Base-by-base conservation (phyloP, 495 filamentous ascomycete genomes). In the Annulohypoxylon nitens region DNA sequence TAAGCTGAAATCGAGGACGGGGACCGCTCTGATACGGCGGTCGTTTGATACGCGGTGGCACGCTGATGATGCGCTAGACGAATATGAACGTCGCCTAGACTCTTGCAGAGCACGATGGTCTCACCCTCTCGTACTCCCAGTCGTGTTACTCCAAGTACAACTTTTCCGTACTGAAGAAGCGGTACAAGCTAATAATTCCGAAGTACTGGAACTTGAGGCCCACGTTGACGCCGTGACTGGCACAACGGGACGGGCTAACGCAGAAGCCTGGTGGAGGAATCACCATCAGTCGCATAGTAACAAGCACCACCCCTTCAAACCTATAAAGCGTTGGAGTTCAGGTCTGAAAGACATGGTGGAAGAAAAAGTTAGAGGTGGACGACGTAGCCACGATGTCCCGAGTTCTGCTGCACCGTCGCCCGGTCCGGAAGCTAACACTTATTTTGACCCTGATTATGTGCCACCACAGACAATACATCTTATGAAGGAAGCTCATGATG, bases 401-500 rank as follows among this genome's bases (percentile, higher is more conserved):
- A n/a, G 41, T 33, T 37, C 30, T 59, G 20, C 26, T 6, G 54
- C 45, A 16, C 62, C 61, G 0, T 45, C 71, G n/a, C 61, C 61
- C 36, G 6, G 14, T 7, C 65, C 61, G 25, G 71, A 74, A 5
- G 20, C 45, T 8, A 23, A 64, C 4, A 70, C 64, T 16, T 72
- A 69, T 26, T 78, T 68, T 12, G 76, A 78, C 37, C 70, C 76
- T 14, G 74, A 78, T 14, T 78, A 78, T 25, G 74, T 78, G 10
- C 74, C 76, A 9, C 76, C 76, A n/a, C 70, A 77, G 55, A 78
- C 76, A 0, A 79, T 77, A 11, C 66, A 79, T 36, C 60, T 80
- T 4, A 80, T 80, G 78, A 80, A 80, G 47, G 75, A 78, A 47
- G 78, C 77, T 0, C 77, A 80, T 36, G 78, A 80, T 12, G 75